Base-by-base conservation (phyloP, 805 yeast species). In the Grigorovia jiainica region DNA sequence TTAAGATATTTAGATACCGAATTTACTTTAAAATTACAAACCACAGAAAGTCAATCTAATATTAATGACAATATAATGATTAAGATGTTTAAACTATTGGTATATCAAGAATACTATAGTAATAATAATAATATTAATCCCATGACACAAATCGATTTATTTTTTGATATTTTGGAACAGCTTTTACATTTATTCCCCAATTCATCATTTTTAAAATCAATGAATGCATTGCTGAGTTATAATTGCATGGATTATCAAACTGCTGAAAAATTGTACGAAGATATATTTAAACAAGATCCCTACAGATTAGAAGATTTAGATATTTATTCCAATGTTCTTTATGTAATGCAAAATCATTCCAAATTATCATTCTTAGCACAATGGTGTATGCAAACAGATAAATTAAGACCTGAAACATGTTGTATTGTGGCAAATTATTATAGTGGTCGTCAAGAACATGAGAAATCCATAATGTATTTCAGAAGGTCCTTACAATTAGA, bases 391-490 rank as follows among this genome's bases (percentile, higher is more conserved):
- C 78, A 78, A 38, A 76, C 87, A 8, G 97, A 92, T 61, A 80
- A 78, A 55, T 86, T 85, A 58, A 71, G 96, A 41, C 89, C 97
- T 0, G 98, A 92, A 58, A 84, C 97, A 1, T 89, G 97, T 61
- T 87, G 96, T 55, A 82, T 92, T 19, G 71, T 89, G 20, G 98
- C 97, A 2, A 92, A 92, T 61, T 90, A 86, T 63, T 89, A 89
- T 61, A 84, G 95, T 29, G 72, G 92, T 61, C 79, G 83, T 51
- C 85, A 87, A 47, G 95, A 92, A 52, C 98, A 92, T 62, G 97
- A 87, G 59, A 85, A 84, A 62, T 95, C 99, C 0, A 86, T 92
- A 46, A 78, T 82, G 78, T 87, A 87, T 63, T 92, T 89, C 57
- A 82, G 87, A 52, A 72, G 97, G 42, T 98, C 98, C 0, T 66